Evolutionary conservation across 768 basidiomycete species (phyloP).

Genomic region (Naematelia encephala): DNA sequence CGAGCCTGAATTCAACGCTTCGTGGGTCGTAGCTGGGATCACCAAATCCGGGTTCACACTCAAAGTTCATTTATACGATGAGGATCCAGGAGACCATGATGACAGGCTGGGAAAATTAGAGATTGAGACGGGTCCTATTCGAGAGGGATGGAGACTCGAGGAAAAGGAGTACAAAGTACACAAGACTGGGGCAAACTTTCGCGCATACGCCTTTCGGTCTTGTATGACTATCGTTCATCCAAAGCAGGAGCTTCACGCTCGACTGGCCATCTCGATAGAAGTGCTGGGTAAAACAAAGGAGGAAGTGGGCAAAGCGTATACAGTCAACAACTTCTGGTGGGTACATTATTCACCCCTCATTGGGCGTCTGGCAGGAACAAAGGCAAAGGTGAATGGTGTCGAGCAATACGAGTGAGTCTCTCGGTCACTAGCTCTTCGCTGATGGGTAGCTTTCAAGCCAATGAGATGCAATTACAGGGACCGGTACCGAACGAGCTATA

Average conservation of each 20-base stretch:
- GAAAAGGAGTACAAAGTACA: slow-evolving; percentile 31
- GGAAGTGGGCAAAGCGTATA: slow-evolving; percentile 51
- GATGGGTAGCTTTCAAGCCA: slow-evolving; percentile 54
- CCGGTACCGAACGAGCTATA: slow-evolving; percentile 54
- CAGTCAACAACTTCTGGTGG: slow-evolving; percentile 52
- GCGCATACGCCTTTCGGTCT: slow-evolving; percentile 34
- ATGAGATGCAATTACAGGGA: slow-evolving; percentile 55
- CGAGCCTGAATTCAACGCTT: slow-evolving; percentile 37
- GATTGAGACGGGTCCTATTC: slow-evolving; percentile 23
- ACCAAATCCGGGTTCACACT: slow-evolving; percentile 36
- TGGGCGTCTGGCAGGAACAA: slow-evolving; percentile 49
- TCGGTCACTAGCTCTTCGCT: slow-evolving; percentile 4
- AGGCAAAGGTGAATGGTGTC: slow-evolving; percentile 33
- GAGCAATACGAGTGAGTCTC: slow-evolving; percentile 35
- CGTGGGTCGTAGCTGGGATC: slow-evolving; percentile 41
- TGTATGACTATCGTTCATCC: slow-evolving; percentile 12
- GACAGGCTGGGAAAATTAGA: slow-evolving; percentile 41
- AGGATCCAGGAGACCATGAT: slow-evolving; percentile 46
- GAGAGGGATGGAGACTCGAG: slow-evolving; percentile 28
- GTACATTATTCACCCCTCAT: slow-evolving; percentile 55
- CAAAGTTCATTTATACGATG: slow-evolving; percentile 37
- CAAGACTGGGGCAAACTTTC: slow-evolving; percentile 32
- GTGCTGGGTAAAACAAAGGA: slow-evolving; percentile 47
- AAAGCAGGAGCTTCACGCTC: slow-evolving; percentile 24
- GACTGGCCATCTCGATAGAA: slow-evolving; percentile 40